Evolutionary conservation across 2,329 filamentous ascomycete species (phyloP), one percentile per base, ranked within the genome.

Genomic region (Sporothrix humicola): DNA sequence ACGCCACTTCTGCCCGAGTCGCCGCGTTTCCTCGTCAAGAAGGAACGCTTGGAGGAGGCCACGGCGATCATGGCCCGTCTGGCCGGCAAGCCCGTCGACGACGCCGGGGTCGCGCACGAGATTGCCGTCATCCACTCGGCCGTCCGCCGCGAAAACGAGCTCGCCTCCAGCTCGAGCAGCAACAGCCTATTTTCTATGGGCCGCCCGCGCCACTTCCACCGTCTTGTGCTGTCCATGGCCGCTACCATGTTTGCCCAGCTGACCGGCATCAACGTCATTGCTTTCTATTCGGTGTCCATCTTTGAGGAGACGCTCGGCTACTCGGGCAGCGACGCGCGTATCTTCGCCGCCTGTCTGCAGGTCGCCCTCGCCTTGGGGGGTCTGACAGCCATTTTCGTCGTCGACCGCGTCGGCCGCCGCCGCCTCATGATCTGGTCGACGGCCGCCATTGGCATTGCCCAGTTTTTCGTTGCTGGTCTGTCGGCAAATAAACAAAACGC

Each of bases 61-160:
- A 77, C 79, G 0, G 80, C 81, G 26, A 83, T 86, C 3, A 80
- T 87, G 3, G 81, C 83, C n/a, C 82, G 82, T 1, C 77, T 86
- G 5, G 78, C 79, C 4, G 81, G 84, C 71, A 75, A 76, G 4
- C 78, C 84, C 4, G 75, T 83, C 8, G 84, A 90, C 26, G 83
- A 87, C 74, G 84, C 83, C 20, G 83, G 87, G 71, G 87, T 90
- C 17, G 81, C 86, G 52, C 81, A 87, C 48, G 88, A 92, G 79
- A 82, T 84, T 71, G 72, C 77, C 3, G 82, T 75, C 23, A 77
- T 78, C 59, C 77, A 76, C 69, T 61, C 74, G 52, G 52, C 52
- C n/a, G 52, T 54, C 52, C 52, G 52, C 52, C 52, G 52, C 52
- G 52, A 54, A 8, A 17, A 7, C 52, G 15, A 54, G 17, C 20